Conservation (phyloP, 805 yeast genomes). For the Candida taoyuanica region DNA sequence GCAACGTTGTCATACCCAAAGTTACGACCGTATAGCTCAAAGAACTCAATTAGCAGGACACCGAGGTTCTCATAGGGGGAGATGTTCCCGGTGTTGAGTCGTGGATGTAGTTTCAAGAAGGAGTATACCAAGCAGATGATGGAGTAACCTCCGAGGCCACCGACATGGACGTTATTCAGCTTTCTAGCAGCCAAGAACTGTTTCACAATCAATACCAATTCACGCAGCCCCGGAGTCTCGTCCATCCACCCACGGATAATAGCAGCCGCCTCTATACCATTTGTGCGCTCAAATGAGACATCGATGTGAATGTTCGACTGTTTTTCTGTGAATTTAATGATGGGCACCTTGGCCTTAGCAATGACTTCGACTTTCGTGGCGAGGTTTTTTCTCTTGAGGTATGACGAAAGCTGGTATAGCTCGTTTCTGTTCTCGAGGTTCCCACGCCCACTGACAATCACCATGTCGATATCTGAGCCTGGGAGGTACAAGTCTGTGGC, state of each 20-base stretch:
- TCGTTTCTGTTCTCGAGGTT: conserved; percentile 57
- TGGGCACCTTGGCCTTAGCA: conserved; percentile 89
- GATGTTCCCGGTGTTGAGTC: conserved; percentile 61
- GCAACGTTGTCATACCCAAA: conserved; percentile 82
- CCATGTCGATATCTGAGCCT: conserved; percentile 95
- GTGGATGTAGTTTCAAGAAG: conserved; percentile 75
- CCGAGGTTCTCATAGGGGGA: conserved; percentile 76
- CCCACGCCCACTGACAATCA: conserved; percentile 59
- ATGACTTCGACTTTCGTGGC: conserved; percentile 79
- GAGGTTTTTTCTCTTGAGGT: conserved; percentile 52
- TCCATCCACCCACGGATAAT: conserved; percentile 71
- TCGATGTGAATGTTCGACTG: conserved; percentile 71
- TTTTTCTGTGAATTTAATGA: conserved; percentile 83
- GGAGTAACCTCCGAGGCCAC: conserved; percentile 93
- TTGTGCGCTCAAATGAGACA: conserved; percentile 80
- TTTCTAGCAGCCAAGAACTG: conserved; percentile 77
- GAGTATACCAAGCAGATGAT: conserved; percentile 84
- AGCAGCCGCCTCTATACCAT: conserved; percentile 80
- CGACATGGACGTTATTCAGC: conserved; percentile 82
- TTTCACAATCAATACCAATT: conserved; percentile 75
- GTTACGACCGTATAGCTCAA: conserved; percentile 85
- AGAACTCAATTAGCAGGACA: conserved; percentile 80
- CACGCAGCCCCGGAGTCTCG: conserved; percentile 74
- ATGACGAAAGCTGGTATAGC: conserved; percentile 68
- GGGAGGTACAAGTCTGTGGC: conserved; percentile 93